A percentile compares a stretch with the other conserved stretches of the same genome.
These are phyloP conservation scores for Aspergillus pseudonomiae DNA, from an alignment of 2,329 filamentous ascomycete species.

Conservation along the genomic window DNA sequence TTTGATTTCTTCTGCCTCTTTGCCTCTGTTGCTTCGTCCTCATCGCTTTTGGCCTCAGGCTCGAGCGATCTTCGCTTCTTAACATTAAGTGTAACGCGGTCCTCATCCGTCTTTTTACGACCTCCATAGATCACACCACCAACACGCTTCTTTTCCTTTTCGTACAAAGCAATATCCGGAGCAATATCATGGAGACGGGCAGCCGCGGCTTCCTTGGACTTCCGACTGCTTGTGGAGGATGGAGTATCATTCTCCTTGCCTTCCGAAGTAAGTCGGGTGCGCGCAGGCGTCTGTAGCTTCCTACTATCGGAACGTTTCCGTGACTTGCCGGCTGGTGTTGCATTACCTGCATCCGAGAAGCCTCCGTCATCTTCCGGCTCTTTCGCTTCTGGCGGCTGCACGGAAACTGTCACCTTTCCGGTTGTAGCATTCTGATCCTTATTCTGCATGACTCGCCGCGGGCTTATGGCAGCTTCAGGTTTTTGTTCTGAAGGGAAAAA, in stretches of 20 bases:
- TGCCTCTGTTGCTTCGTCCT: constrained; percentile 59
- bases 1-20: constrained; percentile 66
- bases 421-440: constrained; percentile 38
- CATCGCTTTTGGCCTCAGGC: constrained; percentile 52
- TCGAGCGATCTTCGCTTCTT: constrained; percentile 51
- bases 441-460: constrained; percentile 36
- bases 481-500: constrained; percentile 55
- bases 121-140: constrained; percentile 67
- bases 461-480: constrained; percentile 17
- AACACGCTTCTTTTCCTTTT: constrained; percentile 87
- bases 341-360: constrained; percentile 21
- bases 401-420: constrained; percentile 19
- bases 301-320: constrained; percentile 32
- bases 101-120: constrained; percentile 48
- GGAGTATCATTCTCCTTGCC: constrained; percentile 87
- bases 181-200: constrained; percentile 75
- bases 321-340: constrained; percentile 33
- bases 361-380: constrained; percentile 22
- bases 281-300: constrained; percentile 56
- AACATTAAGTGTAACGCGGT: constrained; percentile 33
- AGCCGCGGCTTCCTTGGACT: constrained; percentile 84
- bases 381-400: constrained; percentile 28
- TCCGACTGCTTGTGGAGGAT: constrained; percentile 73
- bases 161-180: constrained; percentile 83
- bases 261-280: constrained; percentile 54